Evolutionary conservation across 2,329 filamentous ascomycete species (phyloP).

Genomic region (Fusarium miscanthi): DNA sequence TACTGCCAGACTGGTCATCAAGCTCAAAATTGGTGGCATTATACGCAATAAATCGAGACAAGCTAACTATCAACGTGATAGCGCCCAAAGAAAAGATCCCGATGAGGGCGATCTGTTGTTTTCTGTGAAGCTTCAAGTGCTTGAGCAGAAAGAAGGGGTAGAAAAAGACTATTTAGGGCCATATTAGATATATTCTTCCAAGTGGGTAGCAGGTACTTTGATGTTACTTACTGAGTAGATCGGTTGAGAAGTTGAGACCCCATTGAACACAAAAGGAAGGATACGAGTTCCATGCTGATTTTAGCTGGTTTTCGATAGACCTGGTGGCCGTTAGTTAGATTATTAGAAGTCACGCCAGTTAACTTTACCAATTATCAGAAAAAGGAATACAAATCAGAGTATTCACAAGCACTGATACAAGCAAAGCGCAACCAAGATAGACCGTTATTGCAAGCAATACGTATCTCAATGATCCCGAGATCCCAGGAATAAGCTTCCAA

Average conservation of each 20-base stretch:
- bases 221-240: not conserved
- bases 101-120: constrained; percentile 10
- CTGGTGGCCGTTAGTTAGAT: not conserved
- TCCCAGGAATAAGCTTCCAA: constrained; percentile 10
- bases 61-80: constrained; percentile 8
- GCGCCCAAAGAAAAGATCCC: constrained; percentile 12
- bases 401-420: not conserved
- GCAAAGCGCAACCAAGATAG: constrained; percentile 1
- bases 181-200: not conserved
- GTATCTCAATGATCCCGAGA: not conserved
- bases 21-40: constrained; percentile 17
- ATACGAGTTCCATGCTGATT: constrained; percentile 16
- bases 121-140: not conserved
- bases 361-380: constrained; percentile 6
- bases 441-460: not conserved
- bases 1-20: constrained; percentile 16
- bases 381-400: constrained; percentile 6
- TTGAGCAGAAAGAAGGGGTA: constrained; percentile 20
- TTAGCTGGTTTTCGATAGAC: constrained; percentile 16
- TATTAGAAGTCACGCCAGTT: accelerated
- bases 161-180: not conserved
- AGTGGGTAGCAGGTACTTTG: accelerated
- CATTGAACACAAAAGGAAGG: constrained; percentile 12
- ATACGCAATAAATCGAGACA: constrained; percentile 17
- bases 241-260: constrained; percentile 17